These are phyloP conservation scores for Aspergillus piperis DNA, from an alignment of 2,329 filamentous ascomycete genomes.

Conservation along the genomic window DNA sequence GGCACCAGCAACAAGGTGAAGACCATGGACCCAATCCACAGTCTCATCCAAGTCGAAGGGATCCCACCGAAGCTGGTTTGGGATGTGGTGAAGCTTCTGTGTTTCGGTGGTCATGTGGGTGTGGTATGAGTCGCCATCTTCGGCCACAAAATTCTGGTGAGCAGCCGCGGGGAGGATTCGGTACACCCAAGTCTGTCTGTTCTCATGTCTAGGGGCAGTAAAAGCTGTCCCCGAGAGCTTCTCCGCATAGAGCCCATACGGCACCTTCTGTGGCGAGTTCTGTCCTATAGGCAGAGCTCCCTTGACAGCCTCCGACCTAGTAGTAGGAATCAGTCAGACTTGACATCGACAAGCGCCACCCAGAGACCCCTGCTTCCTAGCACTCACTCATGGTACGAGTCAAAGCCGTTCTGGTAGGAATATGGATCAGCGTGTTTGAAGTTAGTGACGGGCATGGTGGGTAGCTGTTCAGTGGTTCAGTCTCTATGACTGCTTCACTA, in stretches of 20 bases:
- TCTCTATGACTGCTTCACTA: neutral
- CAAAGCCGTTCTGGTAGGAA: constrained; percentile 76
- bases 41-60: constrained; percentile 71
- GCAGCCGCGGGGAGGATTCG: constrained; percentile 66
- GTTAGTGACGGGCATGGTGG: constrained; percentile 63
- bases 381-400: constrained; percentile 72
- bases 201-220: constrained; percentile 67
- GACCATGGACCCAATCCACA: constrained; percentile 67
- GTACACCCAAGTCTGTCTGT: constrained; percentile 73
- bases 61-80: constrained; percentile 80
- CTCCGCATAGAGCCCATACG: constrained; percentile 79
- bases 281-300: constrained; percentile 72
- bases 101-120: constrained; percentile 43
- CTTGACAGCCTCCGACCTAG: constrained; percentile 72
- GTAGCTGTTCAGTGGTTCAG: neutral
- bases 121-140: constrained; percentile 50
- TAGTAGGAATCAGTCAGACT: constrained; percentile 20
- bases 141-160: constrained; percentile 53
- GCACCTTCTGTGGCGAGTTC: constrained; percentile 80
- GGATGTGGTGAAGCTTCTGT: constrained; percentile 69
- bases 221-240: constrained; percentile 73
- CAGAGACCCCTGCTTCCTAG: neutral
- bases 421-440: constrained; percentile 69
- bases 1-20: constrained; percentile 74
- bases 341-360: neutral